Conservation (phyloP, 2,329 filamentous ascomycete species). For the Pyrenophora tritici-repentis region DNA sequence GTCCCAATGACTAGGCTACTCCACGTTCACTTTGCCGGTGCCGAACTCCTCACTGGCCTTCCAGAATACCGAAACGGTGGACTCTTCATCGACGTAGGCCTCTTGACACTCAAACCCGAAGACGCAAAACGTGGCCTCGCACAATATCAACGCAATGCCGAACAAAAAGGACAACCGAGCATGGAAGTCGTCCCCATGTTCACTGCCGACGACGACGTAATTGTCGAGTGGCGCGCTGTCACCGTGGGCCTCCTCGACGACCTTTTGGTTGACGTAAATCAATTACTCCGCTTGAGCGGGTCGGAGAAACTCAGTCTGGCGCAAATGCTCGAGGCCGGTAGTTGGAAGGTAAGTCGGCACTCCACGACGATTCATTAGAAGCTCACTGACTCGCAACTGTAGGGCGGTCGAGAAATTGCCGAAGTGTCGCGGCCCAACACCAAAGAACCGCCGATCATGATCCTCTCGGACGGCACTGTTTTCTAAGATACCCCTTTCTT, state of each 20-base stretch:
- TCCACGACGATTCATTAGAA: neutral
- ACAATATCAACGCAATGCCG: constrained; percentile 71
- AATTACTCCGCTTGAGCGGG: constrained; percentile 69
- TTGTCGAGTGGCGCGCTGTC: constrained; percentile 78
- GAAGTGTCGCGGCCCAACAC: constrained; percentile 95
- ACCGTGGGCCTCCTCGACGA: constrained; percentile 77
- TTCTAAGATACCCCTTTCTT: constrained; percentile 66
- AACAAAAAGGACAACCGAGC: constrained; percentile 71
- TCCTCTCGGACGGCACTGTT: constrained; percentile 93
- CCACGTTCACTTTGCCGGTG: constrained; percentile 78
- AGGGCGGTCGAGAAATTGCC: constrained; percentile 93
- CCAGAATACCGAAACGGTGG: constrained; percentile 94
- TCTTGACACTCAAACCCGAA: constrained; percentile 73
- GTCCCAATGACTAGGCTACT: constrained; percentile 84
- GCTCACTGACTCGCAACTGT: constrained; percentile 19
- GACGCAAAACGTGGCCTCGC: constrained; percentile 73
- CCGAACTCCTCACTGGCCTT: constrained; percentile 83
- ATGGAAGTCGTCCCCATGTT: constrained; percentile 77
- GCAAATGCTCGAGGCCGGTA: constrained; percentile 92
- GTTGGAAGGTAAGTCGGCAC: constrained; percentile 82
- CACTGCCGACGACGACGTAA: constrained; percentile 73
- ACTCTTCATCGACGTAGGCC: constrained; percentile 81
- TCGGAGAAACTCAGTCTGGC: constrained; percentile 74
- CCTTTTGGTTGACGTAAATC: constrained; percentile 71
- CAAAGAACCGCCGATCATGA: constrained; percentile 94